Evolutionary conservation across 192 early-diverging fungal species (phyloP).

Genomic region (Nowakowskiella sp.): DNA sequence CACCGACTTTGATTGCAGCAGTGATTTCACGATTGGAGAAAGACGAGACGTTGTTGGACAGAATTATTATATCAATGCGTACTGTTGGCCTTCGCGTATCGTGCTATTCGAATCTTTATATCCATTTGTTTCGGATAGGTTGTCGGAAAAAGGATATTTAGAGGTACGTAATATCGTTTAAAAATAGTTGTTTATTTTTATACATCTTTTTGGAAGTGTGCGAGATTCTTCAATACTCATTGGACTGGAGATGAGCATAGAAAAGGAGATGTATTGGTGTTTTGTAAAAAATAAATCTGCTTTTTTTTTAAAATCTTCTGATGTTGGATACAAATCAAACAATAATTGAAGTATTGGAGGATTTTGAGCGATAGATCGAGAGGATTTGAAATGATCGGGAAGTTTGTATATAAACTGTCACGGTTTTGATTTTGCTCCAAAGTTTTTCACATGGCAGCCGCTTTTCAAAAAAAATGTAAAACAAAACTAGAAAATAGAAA

Average conservation of each 20-base stretch:
- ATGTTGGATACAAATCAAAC: too few species aligned
- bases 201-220: slow-evolving; percentile 37
- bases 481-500: too few species aligned
- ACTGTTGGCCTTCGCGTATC: slow-evolving; percentile 60
- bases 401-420: too few species aligned
- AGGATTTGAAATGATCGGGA: too few species aligned
- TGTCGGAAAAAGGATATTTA: slow-evolving; percentile 40
- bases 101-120: slow-evolving; percentile 69
- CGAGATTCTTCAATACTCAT: slow-evolving; percentile 88
- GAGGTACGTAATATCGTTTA: slow-evolving; percentile 32
- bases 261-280: slow-evolving; percentile 74
- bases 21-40: not conserved
- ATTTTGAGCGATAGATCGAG: too few species aligned
- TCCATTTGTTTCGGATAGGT: slow-evolving; percentile 16
- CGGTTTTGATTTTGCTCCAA: too few species aligned
- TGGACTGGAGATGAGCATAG: slow-evolving; percentile 74
- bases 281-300: slow-evolving; percentile 32
- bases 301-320: not conserved
- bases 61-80: slow-evolving; percentile 20
- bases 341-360: too few species aligned
- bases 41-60: slow-evolving; percentile 15
- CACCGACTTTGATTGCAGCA: slow-evolving; percentile 18
- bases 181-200: not conserved
- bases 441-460: too few species aligned
- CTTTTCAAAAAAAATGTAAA: too few species aligned